phyloP scores from a whole-genome alignment of 2,329 filamentous ascomycete genomes.

The Verticillium alfalfae region DNA sequence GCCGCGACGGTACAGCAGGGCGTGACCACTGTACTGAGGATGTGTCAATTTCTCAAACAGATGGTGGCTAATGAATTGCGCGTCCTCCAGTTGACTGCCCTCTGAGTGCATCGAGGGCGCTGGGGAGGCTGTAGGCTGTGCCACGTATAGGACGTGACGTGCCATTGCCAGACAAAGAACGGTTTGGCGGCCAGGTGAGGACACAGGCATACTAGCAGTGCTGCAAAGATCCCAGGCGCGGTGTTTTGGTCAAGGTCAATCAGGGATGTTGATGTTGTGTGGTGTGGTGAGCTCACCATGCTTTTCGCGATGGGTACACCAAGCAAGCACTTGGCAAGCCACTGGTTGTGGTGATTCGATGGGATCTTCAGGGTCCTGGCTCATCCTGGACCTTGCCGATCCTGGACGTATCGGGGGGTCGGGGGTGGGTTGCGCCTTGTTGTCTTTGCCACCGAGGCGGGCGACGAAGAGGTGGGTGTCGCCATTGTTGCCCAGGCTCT shows the following conservation, averaged over 20 bases:
- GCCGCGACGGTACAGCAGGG: not conserved
- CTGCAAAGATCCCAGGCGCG: not conserved
- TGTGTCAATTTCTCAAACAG: not conserved
- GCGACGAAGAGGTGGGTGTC: no score
- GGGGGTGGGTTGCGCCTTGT: not conserved
- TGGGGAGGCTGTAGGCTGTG: not conserved
- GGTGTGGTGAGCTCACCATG: not conserved
- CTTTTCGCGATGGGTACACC: not conserved
- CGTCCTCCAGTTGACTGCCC: not conserved
- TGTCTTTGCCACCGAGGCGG: not conserved
- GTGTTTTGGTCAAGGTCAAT: not conserved
- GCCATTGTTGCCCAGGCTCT: no score
- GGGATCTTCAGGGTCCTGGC: conserved; percentile 2
- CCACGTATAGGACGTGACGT: no score
- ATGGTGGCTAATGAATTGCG: not conserved
- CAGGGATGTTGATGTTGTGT: not conserved
- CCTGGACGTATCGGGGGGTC: not conserved
- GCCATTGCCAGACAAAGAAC: not conserved
- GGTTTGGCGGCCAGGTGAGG: not conserved
- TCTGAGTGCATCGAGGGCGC: not conserved
- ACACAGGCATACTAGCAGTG: not conserved
- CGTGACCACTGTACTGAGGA: not conserved
- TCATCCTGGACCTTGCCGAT: not conserved
- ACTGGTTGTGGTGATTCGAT: not conserved
- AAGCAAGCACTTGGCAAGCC: not conserved